Conservation (phyloP, 2,329 filamentous ascomycete species). For the Ceratocystis huliohia region DNA sequence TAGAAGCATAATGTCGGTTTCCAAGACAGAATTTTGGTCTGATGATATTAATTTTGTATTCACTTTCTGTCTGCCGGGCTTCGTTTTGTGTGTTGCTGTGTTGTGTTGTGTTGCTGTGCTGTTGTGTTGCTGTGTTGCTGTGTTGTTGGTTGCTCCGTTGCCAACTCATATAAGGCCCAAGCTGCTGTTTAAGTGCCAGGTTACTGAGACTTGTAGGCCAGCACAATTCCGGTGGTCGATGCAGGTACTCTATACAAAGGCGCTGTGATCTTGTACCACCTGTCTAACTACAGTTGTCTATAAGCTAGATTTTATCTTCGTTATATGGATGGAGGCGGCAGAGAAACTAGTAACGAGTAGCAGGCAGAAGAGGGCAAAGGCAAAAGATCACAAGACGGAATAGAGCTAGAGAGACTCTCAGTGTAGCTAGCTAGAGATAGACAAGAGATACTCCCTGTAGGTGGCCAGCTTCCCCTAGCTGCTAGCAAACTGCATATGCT, state of each 20-base stretch:
- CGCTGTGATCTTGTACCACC: background rate
- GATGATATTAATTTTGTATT: background rate
- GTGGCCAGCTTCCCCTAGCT: too few relatives aligned
- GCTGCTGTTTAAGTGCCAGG: background rate
- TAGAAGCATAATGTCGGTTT: background rate
- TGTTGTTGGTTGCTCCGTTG: background rate
- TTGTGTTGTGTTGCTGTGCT: background rate
- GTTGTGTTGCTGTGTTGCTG: background rate
- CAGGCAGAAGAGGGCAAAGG: too few relatives aligned
- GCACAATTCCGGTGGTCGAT: background rate
- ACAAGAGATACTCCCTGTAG: too few relatives aligned
- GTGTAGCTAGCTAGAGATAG: too few relatives aligned
- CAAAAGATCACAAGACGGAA: too few relatives aligned
- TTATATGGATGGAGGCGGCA: too few relatives aligned
- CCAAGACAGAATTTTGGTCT: background rate
- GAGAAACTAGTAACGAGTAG: too few relatives aligned
- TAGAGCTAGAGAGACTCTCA: too few relatives aligned
- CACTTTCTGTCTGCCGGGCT: background rate
- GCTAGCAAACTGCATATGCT: background rate
- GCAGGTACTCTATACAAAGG: background rate
- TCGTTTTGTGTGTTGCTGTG: background rate
- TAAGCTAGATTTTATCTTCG: too few relatives aligned
- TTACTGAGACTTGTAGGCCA: background rate
- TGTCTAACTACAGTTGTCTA: too few relatives aligned
- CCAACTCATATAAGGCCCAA: background rate